These are phyloP conservation scores for Botrytis squamosa DNA, from an alignment of 2,329 filamentous ascomycete genomes.

Conservation along the genomic window DNA sequence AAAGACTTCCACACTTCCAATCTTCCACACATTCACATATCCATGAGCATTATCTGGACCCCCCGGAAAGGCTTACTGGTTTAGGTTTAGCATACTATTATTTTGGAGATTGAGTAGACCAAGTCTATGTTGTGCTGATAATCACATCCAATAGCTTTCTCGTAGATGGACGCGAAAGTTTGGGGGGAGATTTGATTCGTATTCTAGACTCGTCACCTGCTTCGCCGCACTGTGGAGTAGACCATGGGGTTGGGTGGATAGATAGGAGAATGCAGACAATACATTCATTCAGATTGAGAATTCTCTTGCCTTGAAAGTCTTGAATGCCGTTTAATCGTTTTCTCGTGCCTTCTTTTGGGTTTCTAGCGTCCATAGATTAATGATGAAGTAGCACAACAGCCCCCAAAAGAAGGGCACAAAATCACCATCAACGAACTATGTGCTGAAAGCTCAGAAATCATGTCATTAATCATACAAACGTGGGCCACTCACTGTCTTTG, in stretches of 20 bases:
- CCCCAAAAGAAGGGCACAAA: neutral
- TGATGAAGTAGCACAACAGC: neutral
- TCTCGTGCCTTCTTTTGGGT: neutral
- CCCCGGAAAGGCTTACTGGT: neutral
- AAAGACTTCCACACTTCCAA: neutral
- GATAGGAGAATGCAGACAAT: neutral
- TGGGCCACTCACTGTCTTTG: slow-evolving; percentile 5
- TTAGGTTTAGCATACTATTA: neutral
- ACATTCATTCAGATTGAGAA: neutral
- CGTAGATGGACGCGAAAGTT: neutral
- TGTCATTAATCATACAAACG: neutral
- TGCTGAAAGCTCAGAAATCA: neutral
- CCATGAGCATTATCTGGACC: neutral
- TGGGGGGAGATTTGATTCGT: neutral
- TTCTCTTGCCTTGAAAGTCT: neutral
- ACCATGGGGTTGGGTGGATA: neutral
- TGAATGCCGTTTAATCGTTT: neutral
- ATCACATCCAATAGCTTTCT: neutral
- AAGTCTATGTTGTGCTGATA: neutral
- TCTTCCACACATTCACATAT: neutral
- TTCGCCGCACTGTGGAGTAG: slow-evolving; percentile 5
- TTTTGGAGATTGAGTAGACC: neutral
- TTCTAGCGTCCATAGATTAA: neutral
- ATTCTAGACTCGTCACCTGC: slow-evolving; percentile 13
- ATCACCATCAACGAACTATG: neutral